Percentiles rank a stretch among this genome's conserved stretches.
phyloP scores from a whole-genome alignment of 164 flowering plant genomes.

The Sedum album region DNA sequence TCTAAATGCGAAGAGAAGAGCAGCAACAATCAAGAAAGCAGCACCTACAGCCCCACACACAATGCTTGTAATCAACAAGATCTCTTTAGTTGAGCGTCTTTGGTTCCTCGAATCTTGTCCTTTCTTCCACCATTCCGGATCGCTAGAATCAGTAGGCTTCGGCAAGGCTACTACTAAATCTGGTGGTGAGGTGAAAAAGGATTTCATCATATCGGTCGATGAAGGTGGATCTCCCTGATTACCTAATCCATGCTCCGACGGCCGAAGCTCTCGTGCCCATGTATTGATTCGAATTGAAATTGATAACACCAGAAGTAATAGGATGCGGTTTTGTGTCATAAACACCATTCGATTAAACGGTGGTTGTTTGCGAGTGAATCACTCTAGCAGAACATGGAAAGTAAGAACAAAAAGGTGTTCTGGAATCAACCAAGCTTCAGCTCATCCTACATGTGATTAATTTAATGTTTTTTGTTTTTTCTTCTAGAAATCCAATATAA shows the following conservation, averaged over 20 bases:
- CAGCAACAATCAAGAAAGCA: constrained; percentile 25
- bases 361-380: too few relatives aligned
- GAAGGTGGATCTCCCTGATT: constrained; percentile 8
- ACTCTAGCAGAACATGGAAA: too few relatives aligned
- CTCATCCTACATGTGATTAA: too few relatives aligned
- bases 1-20: constrained; percentile 18
- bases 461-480: too few relatives aligned
- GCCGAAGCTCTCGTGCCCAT: constrained; percentile 8
- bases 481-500: too few relatives aligned
- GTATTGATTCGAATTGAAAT: too few relatives aligned
- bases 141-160: constrained; percentile 28
- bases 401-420: too few relatives aligned
- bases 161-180: constrained; percentile 19
- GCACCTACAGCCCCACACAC: constrained; percentile 41
- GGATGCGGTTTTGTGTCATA: not conserved
- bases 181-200: constrained; percentile 3
- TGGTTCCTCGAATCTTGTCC: not conserved
- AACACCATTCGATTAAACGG: too few relatives aligned
- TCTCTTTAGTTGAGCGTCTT: constrained; percentile 22
- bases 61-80: constrained; percentile 30
- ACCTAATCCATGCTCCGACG: constrained; percentile 14
- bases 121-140: constrained; percentile 22
- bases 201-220: constrained; percentile 1
- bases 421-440: too few relatives aligned
- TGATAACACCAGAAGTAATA: not conserved